A percentile compares a stretch with the other conserved stretches of the same genome.
Conservation (phyloP, 78 protist genomes). For the Monosiga brevicollis region DNA sequence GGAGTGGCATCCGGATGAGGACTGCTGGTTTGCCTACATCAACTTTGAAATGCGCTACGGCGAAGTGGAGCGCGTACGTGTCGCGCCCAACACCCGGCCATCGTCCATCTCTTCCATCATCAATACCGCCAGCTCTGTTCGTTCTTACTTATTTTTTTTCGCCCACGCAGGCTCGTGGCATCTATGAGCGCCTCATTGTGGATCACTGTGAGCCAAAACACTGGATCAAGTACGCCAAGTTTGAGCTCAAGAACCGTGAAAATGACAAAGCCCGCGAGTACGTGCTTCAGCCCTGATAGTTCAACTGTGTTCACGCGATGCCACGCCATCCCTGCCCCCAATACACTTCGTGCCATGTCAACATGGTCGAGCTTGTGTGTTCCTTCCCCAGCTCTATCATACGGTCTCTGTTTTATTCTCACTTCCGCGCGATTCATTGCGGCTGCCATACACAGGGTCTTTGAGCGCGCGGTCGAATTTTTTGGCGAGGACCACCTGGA, state of each 20-base stretch:
- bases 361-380: too few species aligned
- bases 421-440: too few species aligned
- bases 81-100: neutral
- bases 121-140: neutral
- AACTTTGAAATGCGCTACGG: slow-evolving; percentile 73
- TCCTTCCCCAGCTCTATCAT: too few species aligned
- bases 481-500: slow-evolving; percentile 51
- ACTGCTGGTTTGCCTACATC: slow-evolving; percentile 83
- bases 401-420: too few species aligned
- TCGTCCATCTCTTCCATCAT: neutral
- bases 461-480: slow-evolving; percentile 58
- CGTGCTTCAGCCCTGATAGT: neutral
- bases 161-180: neutral
- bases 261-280: slow-evolving; percentile 15
- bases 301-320: too few species aligned
- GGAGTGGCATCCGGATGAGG: slow-evolving; percentile 70
- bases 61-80: slow-evolving; percentile 58
- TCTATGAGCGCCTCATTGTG: slow-evolving; percentile 35
- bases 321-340: too few species aligned
- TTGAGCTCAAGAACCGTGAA: slow-evolving; percentile 61
- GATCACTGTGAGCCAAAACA: slow-evolving; percentile 43
- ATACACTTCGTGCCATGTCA: too few species aligned
- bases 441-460: too few species aligned
- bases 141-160: neutral
- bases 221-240: slow-evolving; percentile 83